These are phyloP conservation scores for Dissophora globulifera DNA, from an alignment of 192 early-diverging fungal species.

Conservation along the genomic window DNA sequence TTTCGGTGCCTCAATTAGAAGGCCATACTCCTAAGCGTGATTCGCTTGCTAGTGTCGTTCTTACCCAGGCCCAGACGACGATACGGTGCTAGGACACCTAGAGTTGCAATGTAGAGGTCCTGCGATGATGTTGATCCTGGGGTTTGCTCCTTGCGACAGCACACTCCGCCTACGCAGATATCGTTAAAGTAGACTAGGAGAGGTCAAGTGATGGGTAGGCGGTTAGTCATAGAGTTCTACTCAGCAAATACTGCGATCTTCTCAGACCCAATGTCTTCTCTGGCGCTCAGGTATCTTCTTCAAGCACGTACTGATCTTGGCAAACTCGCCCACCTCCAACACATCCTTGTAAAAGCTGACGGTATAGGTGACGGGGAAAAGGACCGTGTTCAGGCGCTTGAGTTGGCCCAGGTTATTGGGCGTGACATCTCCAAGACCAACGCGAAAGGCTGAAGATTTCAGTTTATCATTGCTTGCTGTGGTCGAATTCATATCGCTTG, in stretches of 20 bases:
- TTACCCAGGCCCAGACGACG: conserved; percentile 83
- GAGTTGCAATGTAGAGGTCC: conserved; percentile 83
- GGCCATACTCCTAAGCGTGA: too few species aligned
- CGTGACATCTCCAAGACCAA: conserved; percentile 65
- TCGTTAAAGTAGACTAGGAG: conserved; percentile 76
- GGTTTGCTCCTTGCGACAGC: conserved; percentile 77
- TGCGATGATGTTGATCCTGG: conserved; percentile 43
- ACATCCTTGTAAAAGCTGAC: conserved; percentile 82
- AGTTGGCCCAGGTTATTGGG: conserved; percentile 74
- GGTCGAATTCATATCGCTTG: conserved; percentile 26
- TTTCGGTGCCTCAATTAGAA: too few species aligned
- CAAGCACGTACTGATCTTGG: conserved; percentile 67
- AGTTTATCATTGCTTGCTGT: conserved; percentile 13
- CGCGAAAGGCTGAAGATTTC: conserved; percentile 42
- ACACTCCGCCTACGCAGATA: conserved; percentile 83
- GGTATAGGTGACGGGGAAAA: conserved; percentile 92
- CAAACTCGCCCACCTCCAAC: conserved; percentile 72
- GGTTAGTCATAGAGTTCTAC: too few species aligned
- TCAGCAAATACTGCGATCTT: too few species aligned
- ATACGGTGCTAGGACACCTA: conserved; percentile 89
- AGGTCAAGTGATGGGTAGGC: too few species aligned
- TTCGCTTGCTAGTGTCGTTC: too few species aligned
- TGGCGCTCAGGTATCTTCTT: too few species aligned
- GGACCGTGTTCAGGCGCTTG: conserved; percentile 74
- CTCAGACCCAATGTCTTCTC: too few species aligned